Percentiles rank a stretch among this genome's conserved stretches.
These are phyloP conservation scores for Corniculantispora saksenae DNA, from an alignment of 2,329 filamentous ascomycete species.

Conservation along the genomic window DNA sequence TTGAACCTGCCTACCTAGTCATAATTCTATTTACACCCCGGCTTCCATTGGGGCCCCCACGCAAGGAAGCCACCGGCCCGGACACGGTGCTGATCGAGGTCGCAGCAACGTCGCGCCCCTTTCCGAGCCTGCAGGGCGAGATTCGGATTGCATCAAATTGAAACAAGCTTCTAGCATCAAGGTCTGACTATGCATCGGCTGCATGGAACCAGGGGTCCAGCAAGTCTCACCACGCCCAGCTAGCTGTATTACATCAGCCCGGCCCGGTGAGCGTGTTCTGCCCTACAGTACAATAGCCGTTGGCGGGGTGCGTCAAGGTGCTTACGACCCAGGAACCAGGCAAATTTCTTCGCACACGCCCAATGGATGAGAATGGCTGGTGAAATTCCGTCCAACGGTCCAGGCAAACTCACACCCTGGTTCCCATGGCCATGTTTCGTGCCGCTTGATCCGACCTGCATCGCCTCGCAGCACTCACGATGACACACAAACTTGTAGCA, in stretches of 20 bases:
- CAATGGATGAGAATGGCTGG: neutral
- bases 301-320: conserved; percentile 1
- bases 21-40: neutral
- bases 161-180: neutral
- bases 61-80: neutral
- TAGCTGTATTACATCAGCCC: conserved; percentile 17
- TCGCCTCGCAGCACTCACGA: neutral
- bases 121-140: neutral
- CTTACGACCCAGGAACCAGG: neutral
- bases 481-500: neutral
- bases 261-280: conserved; percentile 7
- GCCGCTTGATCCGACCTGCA: conserved; percentile 16
- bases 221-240: neutral
- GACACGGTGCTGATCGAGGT: neutral
- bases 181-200: neutral
- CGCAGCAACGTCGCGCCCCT: neutral
- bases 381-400: neutral
- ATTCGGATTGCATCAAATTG: neutral
- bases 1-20: neutral
- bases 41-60: neutral
- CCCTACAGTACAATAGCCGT: neutral
- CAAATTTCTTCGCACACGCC: neutral
- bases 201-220: neutral
- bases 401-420: neutral
- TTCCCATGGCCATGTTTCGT: neutral